phyloP scores from a whole-genome alignment of 2,329 filamentous ascomycete genomes.

The Scedosporium aurantiacum region DNA sequence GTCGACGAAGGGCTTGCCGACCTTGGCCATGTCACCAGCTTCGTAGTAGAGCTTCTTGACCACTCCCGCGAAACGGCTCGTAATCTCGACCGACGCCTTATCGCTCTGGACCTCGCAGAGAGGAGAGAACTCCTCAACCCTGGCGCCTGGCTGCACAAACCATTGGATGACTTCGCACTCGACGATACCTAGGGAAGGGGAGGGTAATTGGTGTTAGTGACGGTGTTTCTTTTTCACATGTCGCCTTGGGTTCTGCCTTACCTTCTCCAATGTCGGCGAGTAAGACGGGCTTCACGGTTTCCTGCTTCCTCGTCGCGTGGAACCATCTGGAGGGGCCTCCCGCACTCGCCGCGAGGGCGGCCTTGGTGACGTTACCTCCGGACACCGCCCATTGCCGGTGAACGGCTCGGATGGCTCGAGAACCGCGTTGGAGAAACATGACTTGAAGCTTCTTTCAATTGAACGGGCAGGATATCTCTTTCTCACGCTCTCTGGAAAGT shows the following conservation, averaged over 20 bases:
- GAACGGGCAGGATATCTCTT: background rate
- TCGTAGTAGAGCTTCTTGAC: constrained; percentile 96
- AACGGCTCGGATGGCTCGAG: constrained; percentile 30
- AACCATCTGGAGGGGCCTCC: constrained; percentile 32
- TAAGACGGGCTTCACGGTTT: constrained; percentile 65
- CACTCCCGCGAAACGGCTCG: constrained; percentile 85
- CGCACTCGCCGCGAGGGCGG: constrained; percentile 29
- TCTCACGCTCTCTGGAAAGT: background rate
- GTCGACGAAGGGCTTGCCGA: constrained; percentile 87
- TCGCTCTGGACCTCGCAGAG: constrained; percentile 98
- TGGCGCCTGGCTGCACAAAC: constrained; percentile 93
- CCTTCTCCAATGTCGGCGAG: constrained; percentile 82
- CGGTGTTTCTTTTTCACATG: no score
- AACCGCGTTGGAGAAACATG: constrained; percentile 47
- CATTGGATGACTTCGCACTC: constrained; percentile 99
- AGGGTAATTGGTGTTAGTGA: constrained; percentile 9
- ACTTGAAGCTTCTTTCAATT: constrained; percentile 4
- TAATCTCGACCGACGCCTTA: constrained; percentile 86
- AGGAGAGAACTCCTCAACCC: constrained; percentile 95
- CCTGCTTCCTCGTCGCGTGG: constrained; percentile 36
- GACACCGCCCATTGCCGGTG: constrained; percentile 1
- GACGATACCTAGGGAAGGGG: constrained; percentile 62
- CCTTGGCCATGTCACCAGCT: constrained; percentile 89
- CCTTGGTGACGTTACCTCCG: constrained; percentile 29
- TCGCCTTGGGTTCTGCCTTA: constrained; percentile 21